Base-by-base conservation (phyloP, 306 rosid species). In the Medicago arabica region DNA sequence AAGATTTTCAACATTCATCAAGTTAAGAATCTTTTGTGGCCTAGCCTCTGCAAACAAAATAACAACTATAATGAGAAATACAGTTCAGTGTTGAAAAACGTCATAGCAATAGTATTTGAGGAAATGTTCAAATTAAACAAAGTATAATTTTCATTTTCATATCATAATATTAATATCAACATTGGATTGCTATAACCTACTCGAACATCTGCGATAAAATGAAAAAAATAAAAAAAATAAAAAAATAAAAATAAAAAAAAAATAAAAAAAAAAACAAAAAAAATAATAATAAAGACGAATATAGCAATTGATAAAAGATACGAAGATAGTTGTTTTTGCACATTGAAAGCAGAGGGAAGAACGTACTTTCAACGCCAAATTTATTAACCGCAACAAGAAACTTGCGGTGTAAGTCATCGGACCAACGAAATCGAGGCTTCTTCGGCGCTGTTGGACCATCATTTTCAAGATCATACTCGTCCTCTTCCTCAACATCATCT, bases 391-490 rank as follows among this genome's bases (percentile, higher is more conserved):
- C 98, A 5, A 78, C 75, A 16, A 96, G 93, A 82, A 96, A 96
- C 85, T 92, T 92, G 87, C 86, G 85, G 74, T 96, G 98, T 83
- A 96, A 88, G 7, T 92, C 92, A 4, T 78, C 83, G 2, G 91
- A 82, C 99, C 99, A 92, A 85, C 90, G 97, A 40, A 96, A 96
- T 9, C 99, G 93, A 79, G 96, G 84, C 83, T 92, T 96, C 87
- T 92, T 96, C 67, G 83, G 97, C 8, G 85, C 3, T 1, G 93
- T 76, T 0, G 88, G 80, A 67, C 92, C 98, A 0, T 89, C 96
- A 59, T 63, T 77, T 25, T 89, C 91, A 57, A 75, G 40, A 31
- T 17, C 90, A 79, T 80, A 72, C 11, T 90, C 93, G 18, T 46
- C 41, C 7, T 87, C 91, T 3, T 87, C 91, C 7, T 90, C 92